Conservation (phyloP, 441 rosid genomes). For the Mallotus japonicus region DNA sequence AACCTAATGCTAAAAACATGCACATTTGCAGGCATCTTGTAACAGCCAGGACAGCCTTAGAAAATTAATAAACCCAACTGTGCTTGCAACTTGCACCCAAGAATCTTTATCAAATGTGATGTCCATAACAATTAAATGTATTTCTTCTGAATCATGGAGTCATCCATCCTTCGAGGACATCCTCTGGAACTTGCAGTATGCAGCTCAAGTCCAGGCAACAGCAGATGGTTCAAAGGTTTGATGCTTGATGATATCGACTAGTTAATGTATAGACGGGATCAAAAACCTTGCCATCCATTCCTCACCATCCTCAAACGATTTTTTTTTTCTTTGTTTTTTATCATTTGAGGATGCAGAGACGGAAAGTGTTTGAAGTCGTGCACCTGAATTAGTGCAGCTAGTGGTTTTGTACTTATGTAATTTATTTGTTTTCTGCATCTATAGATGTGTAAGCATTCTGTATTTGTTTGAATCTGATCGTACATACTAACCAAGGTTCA, state of each 20-base stretch:
- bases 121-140: conserved; percentile 50
- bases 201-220: conserved; percentile 47
- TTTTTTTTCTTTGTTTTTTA: not conserved
- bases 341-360: not conserved
- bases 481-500: not conserved
- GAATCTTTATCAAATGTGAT: conserved; percentile 50
- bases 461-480: not conserved
- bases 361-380: not conserved
- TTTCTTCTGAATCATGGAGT: conserved; percentile 42
- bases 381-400: not conserved
- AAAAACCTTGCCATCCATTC: not conserved
- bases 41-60: conserved; percentile 36
- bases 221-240: conserved; percentile 26
- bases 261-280: not conserved
- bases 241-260: not conserved
- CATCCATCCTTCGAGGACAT: conserved; percentile 56
- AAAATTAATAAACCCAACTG: conserved; percentile 37
- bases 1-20: not conserved
- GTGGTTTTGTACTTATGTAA: not conserved
- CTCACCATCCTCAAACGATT: not conserved
- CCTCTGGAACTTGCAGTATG: conserved; percentile 55
- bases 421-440: not conserved
- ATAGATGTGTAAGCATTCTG: not conserved
- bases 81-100: conserved; percentile 41
- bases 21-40: conserved; percentile 37